These are phyloP conservation scores for Chlorella sp. DNA, from an alignment of 139 green algal genomes.

Conservation along the genomic window DNA sequence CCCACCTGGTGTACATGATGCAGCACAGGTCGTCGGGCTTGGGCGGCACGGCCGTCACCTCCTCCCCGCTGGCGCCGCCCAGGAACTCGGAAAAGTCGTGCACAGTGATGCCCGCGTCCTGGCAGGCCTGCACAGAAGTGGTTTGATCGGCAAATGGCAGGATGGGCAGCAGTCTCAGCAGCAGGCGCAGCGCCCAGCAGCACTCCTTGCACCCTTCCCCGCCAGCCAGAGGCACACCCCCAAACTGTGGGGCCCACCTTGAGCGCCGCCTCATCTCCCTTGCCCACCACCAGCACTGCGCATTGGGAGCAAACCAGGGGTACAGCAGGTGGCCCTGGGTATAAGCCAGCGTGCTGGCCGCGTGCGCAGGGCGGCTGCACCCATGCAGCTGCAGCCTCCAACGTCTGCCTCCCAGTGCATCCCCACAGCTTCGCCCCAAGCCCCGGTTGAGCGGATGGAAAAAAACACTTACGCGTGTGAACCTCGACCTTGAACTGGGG, in stretches of 20 bases:
- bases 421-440: too few species aligned
- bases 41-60: slow-evolving; percentile 64
- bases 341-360: too few species aligned
- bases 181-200: too few species aligned
- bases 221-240: too few species aligned
- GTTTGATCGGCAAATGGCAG: not conserved
- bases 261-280: slow-evolving; percentile 7
- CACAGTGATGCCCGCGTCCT: slow-evolving; percentile 32
- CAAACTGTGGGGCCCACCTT: not conserved
- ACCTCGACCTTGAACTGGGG: slow-evolving; percentile 62
- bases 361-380: too few species aligned
- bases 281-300: slow-evolving; percentile 24
- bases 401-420: too few species aligned
- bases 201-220: too few species aligned
- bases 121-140: not conserved
- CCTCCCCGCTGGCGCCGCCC: slow-evolving; percentile 53
- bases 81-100: slow-evolving; percentile 65
- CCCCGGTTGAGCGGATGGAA: too few species aligned
- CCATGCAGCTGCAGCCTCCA: too few species aligned
- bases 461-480: slow-evolving; percentile 35
- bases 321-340: too few species aligned
- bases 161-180: too few species aligned
- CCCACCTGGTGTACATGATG: slow-evolving; percentile 96
- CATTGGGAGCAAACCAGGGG: too few species aligned
- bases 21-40: slow-evolving; percentile 77